phyloP scores from a whole-genome alignment of 1,284 basidiomycete species.

The Ustilago esculenta region DNA sequence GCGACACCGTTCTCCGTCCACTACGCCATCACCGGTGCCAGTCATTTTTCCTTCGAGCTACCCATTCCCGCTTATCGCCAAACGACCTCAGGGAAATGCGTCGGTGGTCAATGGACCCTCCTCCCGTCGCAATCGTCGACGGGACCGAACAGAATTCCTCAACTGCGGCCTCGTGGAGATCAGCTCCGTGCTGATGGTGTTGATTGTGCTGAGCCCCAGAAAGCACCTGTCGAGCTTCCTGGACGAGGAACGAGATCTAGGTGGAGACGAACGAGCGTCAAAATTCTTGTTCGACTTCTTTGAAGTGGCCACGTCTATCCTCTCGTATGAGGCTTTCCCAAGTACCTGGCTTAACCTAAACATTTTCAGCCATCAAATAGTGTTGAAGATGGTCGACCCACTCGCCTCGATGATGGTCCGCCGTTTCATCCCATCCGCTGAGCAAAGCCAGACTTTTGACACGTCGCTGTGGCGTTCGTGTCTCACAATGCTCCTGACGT shows the following conservation, averaged over 20 bases:
- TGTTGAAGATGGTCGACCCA: constrained; percentile 87
- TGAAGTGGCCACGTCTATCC: constrained; percentile 81
- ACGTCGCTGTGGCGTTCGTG: constrained; percentile 81
- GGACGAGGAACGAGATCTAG: constrained; percentile 60
- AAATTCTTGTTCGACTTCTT: constrained; percentile 80
- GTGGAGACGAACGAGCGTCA: constrained; percentile 70
- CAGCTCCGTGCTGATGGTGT: constrained; percentile 82
- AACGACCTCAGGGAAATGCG: constrained; percentile 71
- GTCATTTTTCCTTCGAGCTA: constrained; percentile 92
- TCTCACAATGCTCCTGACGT: constrained; percentile 82
- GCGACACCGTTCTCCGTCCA: constrained; percentile 72
- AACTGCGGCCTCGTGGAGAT: constrained; percentile 86
- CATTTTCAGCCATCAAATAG: constrained; percentile 85
- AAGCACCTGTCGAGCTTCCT: constrained; percentile 83
- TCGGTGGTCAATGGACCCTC: constrained; percentile 45
- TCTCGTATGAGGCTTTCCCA: constrained; percentile 89
- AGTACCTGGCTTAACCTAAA: constrained; percentile 91
- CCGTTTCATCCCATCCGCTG: constrained; percentile 79
- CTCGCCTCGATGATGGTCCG: constrained; percentile 80
- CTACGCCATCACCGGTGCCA: constrained; percentile 75
- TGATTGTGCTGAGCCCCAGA: constrained; percentile 81
- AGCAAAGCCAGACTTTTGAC: constrained; percentile 77
- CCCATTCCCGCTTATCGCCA: constrained; percentile 84
- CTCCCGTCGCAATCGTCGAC: constrained; percentile 37
- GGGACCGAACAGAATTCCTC: constrained; percentile 69